Percentiles rank a stretch among this genome's conserved stretches.
Evolutionary conservation across 257 asterid species (phyloP).

Genomic region (Forsythia suspensa): DNA sequence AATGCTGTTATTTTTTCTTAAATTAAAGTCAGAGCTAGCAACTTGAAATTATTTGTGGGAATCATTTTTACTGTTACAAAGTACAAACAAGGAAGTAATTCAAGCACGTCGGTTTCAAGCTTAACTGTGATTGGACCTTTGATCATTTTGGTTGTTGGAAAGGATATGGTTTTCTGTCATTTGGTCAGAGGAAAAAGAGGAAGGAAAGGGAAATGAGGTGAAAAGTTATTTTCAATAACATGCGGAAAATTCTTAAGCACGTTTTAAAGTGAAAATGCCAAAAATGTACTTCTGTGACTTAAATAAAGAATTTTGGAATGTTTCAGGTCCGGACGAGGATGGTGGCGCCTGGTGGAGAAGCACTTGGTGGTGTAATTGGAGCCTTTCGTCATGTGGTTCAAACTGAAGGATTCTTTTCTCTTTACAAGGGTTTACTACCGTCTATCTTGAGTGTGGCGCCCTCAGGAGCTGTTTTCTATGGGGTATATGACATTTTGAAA

Average conservation of each 20-base stretch:
- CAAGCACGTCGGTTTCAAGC: constrained; percentile 2
- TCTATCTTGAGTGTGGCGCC: constrained; percentile 67
- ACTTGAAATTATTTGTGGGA: not conserved
- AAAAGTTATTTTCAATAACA: not conserved
- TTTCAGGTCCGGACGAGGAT: constrained; percentile 90
- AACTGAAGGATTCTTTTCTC: constrained; percentile 55
- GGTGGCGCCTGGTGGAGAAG: constrained; percentile 97
- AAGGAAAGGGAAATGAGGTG: constrained; percentile 11
- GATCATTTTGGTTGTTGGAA: not conserved
- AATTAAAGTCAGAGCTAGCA: not conserved
- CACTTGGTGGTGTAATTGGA: constrained; percentile 86
- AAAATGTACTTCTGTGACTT: not conserved
- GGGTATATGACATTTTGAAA: constrained; percentile 59
- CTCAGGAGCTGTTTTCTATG: constrained; percentile 67
- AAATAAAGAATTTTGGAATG: not conserved
- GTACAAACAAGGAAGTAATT: not conserved
- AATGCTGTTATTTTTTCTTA: not conserved
- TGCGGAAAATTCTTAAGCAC: not conserved
- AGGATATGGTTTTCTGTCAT: constrained; percentile 13
- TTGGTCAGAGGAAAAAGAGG: constrained; percentile 9
- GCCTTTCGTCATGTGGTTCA: constrained; percentile 72
- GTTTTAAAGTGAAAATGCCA: not conserved
- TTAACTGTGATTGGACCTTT: not conserved
- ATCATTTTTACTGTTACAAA: not conserved
- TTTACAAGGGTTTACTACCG: constrained; percentile 61